phyloP scores from a whole-genome alignment of 2,329 filamentous ascomycete genomes.

The Pseudodiploospora longispora region DNA sequence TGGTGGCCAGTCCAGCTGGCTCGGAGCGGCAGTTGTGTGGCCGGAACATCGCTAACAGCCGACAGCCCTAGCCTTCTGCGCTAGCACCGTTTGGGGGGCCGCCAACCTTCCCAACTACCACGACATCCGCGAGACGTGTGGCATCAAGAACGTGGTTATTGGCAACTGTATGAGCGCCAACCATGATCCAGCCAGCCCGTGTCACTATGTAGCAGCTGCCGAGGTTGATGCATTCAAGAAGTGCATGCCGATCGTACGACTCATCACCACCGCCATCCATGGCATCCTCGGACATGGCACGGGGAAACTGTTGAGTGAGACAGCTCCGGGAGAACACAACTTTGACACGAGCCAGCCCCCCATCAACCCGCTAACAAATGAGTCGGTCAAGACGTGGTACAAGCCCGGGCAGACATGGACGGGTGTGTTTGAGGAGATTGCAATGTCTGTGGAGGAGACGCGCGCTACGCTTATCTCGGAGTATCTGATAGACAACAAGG shows the following conservation, averaged over 20 bases:
- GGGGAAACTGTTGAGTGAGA: slow-evolving; percentile 52
- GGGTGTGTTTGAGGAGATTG: slow-evolving; percentile 49
- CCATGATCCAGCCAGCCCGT: slow-evolving; percentile 31
- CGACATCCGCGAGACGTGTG: slow-evolving; percentile 48
- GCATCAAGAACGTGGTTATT: slow-evolving; percentile 58
- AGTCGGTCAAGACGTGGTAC: slow-evolving; percentile 50
- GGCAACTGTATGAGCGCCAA: slow-evolving; percentile 48
- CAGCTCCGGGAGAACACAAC: slow-evolving; percentile 45
- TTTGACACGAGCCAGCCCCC: slow-evolving; percentile 52
- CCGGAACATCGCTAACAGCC: slow-evolving; percentile 14
- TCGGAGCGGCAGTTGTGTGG: too few relatives aligned
- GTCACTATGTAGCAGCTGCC: slow-evolving; percentile 50
- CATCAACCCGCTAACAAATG: slow-evolving; percentile 43
- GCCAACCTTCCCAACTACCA: slow-evolving; percentile 45
- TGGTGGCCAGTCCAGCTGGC: too few relatives aligned
- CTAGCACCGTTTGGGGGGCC: slow-evolving; percentile 33
- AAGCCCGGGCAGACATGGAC: slow-evolving; percentile 57
- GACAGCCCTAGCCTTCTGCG: slow-evolving; percentile 34
- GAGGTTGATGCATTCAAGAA: slow-evolving; percentile 55
- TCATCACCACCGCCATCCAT: slow-evolving; percentile 65
- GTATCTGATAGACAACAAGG: slow-evolving; percentile 34
- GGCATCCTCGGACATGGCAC: slow-evolving; percentile 59
- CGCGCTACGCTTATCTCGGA: slow-evolving; percentile 33
- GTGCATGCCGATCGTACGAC: slow-evolving; percentile 58
- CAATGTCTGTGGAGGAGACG: slow-evolving; percentile 53